Evolutionary conservation across 257 asterid species (phyloP), one percentile per base, ranked within the genome.

Genomic region (Linderniella brevidens): DNA sequence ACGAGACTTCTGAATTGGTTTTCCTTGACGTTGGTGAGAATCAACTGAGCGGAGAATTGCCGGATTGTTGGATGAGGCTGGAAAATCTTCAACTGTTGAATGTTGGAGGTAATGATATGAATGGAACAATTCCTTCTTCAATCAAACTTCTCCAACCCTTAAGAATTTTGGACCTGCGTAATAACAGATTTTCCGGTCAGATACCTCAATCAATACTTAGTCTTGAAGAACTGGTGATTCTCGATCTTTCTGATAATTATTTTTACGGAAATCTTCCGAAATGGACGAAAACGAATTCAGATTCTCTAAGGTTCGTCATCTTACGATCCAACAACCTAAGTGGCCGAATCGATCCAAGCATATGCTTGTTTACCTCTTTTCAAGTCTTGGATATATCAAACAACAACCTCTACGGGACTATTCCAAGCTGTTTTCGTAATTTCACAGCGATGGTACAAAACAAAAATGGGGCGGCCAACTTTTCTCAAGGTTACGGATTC

Each of bases 61-160:
- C 76, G 0, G 65, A 62, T 37, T 68, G 73, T 35, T 68, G 61
- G 66, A 65, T 54, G 66, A 65, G 39, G 17, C 66, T 68, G 71
- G 41, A 62, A 0, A n/a, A 29, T 0, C 29, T 67, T 35, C 3
- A 0, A 5, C 39, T 36, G 10, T 41, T 74, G 32, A 61, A 58
- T 45, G 1, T 74, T 19, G 63, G 57, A 37, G 25, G 60, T 17
- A 73, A 73, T 15, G 46, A 51, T 8, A n/a, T 73, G 14, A 53
- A 46, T 5, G 80, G 77, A 25, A 3, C 43, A 4, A 60, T 73
- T 10, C 74, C 74, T 13, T 16, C 37, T 20, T 69, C 80, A 38
- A 35, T 66, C 0, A 64, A 71, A 1, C 53, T 66, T 8, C 10
- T 19, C 10, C 1, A 53, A 11, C 18, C n/a, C n/a, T n/a, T 71